Evolutionary conservation across 495 filamentous ascomycete genomes (phyloP), one percentile per base, ranked within the genome.

Genomic region (Trichocladium uniseriatum): DNA sequence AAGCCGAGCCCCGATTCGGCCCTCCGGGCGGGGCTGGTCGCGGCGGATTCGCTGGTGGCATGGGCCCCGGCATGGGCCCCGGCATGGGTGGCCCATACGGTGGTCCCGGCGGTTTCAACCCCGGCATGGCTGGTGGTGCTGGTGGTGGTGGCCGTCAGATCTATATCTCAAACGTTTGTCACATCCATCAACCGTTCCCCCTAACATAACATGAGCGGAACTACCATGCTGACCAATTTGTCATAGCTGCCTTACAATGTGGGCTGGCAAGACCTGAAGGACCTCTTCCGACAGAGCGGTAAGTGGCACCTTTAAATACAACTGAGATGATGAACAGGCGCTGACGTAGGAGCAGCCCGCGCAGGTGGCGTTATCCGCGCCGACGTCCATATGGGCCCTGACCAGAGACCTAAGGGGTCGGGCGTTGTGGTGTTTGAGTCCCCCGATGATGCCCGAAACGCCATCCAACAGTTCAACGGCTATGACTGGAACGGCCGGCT

Each of bases 261-360:
- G 60, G 92, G 94, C 66, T 98, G 92, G 92, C 92, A 98, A 75
- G 92, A 98, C 69, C 71, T 98, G 64, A 98, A 98, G 76, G 92
- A 98, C 70, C 75, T 98, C 55, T 98, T 98, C 79, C 89, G 92
- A 61, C 89, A 96, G 78, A 88, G 92, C 73, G 87, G 92, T 95
- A 79, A 79, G 84, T 79, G 24, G 50, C 27, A 11, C 5, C 35
- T 3, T 27, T 28, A 27, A 22, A 27, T 2, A 4, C 7, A 6
- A 13, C 16, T 16, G 13, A 1, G 20, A 7, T 27, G 18, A 39
- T n/a, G n/a, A n/a, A n/a, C n/a, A 34, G 27, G 31, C 38, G 53
- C 47, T 29, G 34, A 45, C 15, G 15, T 29, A 16, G 20, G 43
- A 48, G 46, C 49, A 79, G 73, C 69, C 60, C 72, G 70, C 55